Percentiles rank a stretch among this genome's conserved stretches.
Conservation (phyloP, 371 early-diverging fungal species). For the Capniomyces stellatus region DNA sequence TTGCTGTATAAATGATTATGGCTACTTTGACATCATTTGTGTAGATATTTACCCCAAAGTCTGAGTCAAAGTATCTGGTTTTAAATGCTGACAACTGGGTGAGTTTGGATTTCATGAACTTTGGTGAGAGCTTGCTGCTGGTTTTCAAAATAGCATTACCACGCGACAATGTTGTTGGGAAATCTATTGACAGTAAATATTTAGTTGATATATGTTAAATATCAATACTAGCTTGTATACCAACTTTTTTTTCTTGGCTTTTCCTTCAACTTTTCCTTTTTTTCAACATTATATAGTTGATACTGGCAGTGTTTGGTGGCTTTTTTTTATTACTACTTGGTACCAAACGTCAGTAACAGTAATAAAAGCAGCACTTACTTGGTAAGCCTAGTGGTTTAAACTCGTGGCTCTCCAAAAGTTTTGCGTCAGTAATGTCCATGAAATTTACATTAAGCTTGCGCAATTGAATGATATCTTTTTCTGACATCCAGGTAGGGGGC, state of each 20-base stretch:
- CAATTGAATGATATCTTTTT: constrained; percentile 42
- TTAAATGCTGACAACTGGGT: constrained; percentile 56
- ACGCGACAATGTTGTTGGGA: constrained; percentile 6
- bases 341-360: no score
- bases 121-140: constrained; percentile 32
- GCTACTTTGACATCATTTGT: no score
- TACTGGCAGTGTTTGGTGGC: no score
- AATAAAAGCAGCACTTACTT: no score
- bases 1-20: no score
- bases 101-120: constrained; percentile 37
- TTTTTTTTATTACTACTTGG: no score
- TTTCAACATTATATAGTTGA: no score
- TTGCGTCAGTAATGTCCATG: constrained; percentile 74
- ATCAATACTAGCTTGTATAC: no score
- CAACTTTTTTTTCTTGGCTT: no score
- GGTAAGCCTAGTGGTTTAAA: neutral
- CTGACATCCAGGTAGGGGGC: constrained; percentile 33
- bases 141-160: constrained; percentile 26
- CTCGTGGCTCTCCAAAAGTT: neutral
- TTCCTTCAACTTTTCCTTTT: no score
- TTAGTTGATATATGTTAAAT: no score
- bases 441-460: constrained; percentile 42
- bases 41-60: constrained; percentile 32
- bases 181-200: constrained; percentile 1
- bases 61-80: constrained; percentile 76